These are phyloP conservation scores for Acarospora socialis DNA, from an alignment of 2,329 filamentous ascomycete species.

Conservation along the genomic window DNA sequence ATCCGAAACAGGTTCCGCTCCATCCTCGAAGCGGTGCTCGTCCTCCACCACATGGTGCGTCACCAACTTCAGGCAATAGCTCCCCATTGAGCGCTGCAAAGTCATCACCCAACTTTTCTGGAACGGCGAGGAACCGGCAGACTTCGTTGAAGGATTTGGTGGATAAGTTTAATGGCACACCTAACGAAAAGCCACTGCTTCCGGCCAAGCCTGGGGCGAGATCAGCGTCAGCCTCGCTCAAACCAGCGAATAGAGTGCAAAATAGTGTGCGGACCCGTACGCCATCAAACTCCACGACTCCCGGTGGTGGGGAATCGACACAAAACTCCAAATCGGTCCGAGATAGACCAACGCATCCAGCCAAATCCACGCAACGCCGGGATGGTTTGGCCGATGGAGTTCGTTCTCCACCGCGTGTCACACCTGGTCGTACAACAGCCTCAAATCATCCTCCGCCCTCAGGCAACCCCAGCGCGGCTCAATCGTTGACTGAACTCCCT, in stretches of 20 bases:
- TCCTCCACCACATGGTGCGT: constrained; percentile 1
- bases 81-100: constrained; percentile 18
- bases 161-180: constrained; percentile 60
- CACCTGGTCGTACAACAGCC: too few relatives aligned
- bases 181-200: constrained; percentile 29
- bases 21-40: too few relatives aligned
- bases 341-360: too few relatives aligned
- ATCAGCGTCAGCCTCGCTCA: constrained; percentile 24
- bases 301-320: too few relatives aligned
- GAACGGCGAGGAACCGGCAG: constrained; percentile 24
- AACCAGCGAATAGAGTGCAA: too few relatives aligned
- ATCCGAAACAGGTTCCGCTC: too few relatives aligned
- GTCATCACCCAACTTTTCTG: constrained; percentile 11
- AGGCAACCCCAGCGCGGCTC: constrained; percentile 26
- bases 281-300: too few relatives aligned
- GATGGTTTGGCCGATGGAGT: too few relatives aligned
- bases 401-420: too few relatives aligned
- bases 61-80: constrained; percentile 5
- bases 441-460: constrained; percentile 31
- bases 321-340: too few relatives aligned
- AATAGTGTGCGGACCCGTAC: constrained; percentile 50
- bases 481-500: constrained; percentile 31
- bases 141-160: constrained; percentile 70
- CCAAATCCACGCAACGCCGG: too few relatives aligned
- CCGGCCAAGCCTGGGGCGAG: constrained; percentile 23